Evolutionary conservation across 179 eudicot species (phyloP), one percentile per base, ranked within the genome.

Genomic region (Monotropa hypopitys): DNA sequence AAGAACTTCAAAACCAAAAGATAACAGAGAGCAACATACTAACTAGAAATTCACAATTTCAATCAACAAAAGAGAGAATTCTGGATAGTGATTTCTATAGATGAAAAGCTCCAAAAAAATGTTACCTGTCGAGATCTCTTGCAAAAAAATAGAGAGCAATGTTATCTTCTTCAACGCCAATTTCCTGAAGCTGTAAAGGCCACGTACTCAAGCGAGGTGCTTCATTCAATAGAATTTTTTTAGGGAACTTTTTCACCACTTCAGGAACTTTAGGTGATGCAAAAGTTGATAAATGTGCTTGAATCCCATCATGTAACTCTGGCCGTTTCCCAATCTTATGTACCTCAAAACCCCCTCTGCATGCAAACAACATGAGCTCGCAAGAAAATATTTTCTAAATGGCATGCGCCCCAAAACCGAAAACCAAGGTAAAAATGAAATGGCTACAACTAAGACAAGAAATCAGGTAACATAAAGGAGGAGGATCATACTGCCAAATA

Each of bases 71-170:
- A 68, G 15, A 69, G 46, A 78, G 35, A 69, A 65, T 33, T 65
- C 45, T 3, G 45, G 21, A 32, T 33, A 35, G 69, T 33, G 46
- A 35, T 63, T 15, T 42, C 69, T 16, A 63, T 63, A 30, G 30
- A 65, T 35, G 68, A 62, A 65, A 65, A 18, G 45, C 23, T 65
- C 70, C 70, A 35, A 8, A 45, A 16, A 47, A 51, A 53, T 73
- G 63, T 59, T 77, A 93, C 99, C 99, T 95, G 74, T 89, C 92
- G 45, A 84, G 70, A 88, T 93, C 99, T 84, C 86, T 89, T 79
- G 99, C 98, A 77, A 93, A 95, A 81, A 95, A 95, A 85, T 91
- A 95, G 56, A 95, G 84, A 18, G 95, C 97, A 68, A 93, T 86
- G 73, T 91, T 86, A 70, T 93, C 92, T 84, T 93, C 97, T 54